These are phyloP conservation scores for Ophiostoma himal-ulmi DNA, from an alignment of 2,329 filamentous ascomycete species.

Conservation along the genomic window DNA sequence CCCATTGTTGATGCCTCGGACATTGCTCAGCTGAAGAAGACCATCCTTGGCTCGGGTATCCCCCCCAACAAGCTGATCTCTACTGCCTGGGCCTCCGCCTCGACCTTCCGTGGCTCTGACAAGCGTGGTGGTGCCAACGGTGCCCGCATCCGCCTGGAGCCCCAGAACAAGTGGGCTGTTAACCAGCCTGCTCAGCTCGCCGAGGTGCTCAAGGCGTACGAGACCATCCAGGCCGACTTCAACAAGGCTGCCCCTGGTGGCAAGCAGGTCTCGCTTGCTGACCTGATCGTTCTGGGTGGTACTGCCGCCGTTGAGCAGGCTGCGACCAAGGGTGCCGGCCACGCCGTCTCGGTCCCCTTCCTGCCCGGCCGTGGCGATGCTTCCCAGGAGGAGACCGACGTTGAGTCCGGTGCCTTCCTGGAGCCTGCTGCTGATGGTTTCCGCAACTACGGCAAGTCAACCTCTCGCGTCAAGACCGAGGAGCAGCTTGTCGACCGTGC, in stretches of 20 bases:
- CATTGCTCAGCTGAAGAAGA: slow-evolving; percentile 59
- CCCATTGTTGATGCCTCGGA: slow-evolving; percentile 58
- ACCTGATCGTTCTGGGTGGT: slow-evolving; percentile 72
- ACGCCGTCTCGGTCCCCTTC: slow-evolving; percentile 58
- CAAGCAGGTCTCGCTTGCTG: slow-evolving; percentile 68
- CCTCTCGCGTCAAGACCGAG: slow-evolving; percentile 57
- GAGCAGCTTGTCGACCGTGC: slow-evolving; percentile 67
- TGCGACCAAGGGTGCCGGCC: slow-evolving; percentile 25
- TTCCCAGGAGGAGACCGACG: slow-evolving; percentile 65
- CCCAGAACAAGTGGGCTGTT: slow-evolving; percentile 65
- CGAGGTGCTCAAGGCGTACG: slow-evolving; percentile 56
- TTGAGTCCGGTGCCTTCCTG: slow-evolving; percentile 56
- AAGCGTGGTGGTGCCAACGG: slow-evolving; percentile 81
- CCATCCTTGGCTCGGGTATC: slow-evolving; percentile 47
- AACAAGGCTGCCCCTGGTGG: slow-evolving; percentile 45
- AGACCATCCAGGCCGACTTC: slow-evolving; percentile 61
- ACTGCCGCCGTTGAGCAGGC: slow-evolving; percentile 67
- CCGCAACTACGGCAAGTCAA: slow-evolving; percentile 68
- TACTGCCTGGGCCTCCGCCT: slow-evolving; percentile 63
- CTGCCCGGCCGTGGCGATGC: slow-evolving; percentile 67
- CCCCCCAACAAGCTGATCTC: slow-evolving; percentile 44
- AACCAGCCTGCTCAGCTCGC: slow-evolving; percentile 66
- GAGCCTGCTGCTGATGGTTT: slow-evolving; percentile 69
- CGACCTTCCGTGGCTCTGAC: slow-evolving; percentile 67
- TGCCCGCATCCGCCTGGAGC: slow-evolving; percentile 66